phyloP scores from a whole-genome alignment of 2,329 filamentous ascomycete species.

The Clonostachys solani region DNA sequence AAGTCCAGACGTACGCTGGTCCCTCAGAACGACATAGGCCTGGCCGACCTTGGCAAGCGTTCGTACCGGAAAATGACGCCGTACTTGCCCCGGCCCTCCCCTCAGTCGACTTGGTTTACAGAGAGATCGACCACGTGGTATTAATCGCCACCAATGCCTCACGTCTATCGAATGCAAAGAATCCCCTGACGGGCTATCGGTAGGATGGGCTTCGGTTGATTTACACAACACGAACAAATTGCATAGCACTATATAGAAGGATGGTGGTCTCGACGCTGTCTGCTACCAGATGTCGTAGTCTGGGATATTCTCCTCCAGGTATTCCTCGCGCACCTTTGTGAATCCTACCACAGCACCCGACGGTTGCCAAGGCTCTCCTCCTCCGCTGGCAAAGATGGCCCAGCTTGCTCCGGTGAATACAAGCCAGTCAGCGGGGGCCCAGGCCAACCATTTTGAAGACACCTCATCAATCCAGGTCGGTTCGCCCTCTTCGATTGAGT shows the following conservation, averaged over 20 bases:
- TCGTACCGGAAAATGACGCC: neutral
- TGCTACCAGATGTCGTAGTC: neutral
- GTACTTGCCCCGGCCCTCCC: neutral
- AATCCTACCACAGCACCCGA: constrained; percentile 12
- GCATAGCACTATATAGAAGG: no score
- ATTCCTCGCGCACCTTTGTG: constrained; percentile 9
- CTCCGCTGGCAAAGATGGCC: constrained; percentile 12
- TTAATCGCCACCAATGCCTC: no score
- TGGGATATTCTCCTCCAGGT: constrained; percentile 9
- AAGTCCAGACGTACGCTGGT: no score
- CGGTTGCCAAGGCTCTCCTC: constrained; percentile 11
- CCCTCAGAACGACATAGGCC: no score
- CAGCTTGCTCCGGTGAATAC: constrained; percentile 15
- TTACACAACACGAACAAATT: no score
- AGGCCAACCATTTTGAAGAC: neutral
- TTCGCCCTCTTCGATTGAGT: constrained; percentile 3
- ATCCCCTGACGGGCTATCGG: no score
- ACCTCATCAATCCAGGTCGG: constrained; percentile 8
- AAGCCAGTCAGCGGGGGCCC: constrained; percentile 6
- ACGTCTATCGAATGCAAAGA: no score
- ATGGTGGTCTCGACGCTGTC: no score
- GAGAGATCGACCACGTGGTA: no score
- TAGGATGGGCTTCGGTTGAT: no score
- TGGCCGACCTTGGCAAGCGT: no score
- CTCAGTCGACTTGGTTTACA: neutral